phyloP scores from a whole-genome alignment of 768 basidiomycete genomes.

The Russula ochroleuca region DNA sequence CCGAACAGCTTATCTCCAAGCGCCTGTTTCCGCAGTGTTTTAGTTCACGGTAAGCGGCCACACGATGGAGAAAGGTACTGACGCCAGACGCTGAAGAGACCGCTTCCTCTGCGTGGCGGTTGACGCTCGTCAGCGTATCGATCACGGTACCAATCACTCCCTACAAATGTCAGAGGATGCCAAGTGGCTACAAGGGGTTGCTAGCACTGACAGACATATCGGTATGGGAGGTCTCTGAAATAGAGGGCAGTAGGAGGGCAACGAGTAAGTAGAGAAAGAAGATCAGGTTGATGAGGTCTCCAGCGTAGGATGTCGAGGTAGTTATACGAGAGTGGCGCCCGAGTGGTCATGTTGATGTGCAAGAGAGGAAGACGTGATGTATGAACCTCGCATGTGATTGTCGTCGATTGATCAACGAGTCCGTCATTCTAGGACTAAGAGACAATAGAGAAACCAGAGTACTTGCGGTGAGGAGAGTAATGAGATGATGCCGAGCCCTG shows the following conservation, averaged over 20 bases:
- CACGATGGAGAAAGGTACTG: background rate
- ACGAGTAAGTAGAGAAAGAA: background rate
- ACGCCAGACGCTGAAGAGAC: background rate
- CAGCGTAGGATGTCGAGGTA: background rate
- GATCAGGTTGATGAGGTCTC: background rate
- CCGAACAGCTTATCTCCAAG: constrained; percentile 10
- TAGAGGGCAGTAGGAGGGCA: background rate
- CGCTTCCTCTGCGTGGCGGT: background rate
- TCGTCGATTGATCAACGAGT: constrained; percentile 10
- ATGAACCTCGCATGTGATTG: constrained; percentile 8
- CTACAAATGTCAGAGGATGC: background rate
- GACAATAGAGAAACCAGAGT: background rate
- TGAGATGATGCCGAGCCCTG: background rate
- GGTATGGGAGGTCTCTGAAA: background rate
- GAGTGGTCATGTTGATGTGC: background rate
- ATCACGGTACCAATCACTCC: background rate
- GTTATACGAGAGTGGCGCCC: constrained; percentile 6
- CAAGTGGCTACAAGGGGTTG: too few species aligned
- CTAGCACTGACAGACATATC: constrained; percentile 11
- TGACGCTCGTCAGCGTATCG: background rate
- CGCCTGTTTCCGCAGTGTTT: background rate
- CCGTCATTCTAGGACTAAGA: background rate
- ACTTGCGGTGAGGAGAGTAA: background rate
- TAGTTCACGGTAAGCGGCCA: background rate
- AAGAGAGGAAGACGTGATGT: background rate